These are phyloP conservation scores for Fennellomyces sp. DNA, from an alignment of 371 early-diverging fungal species.

Conservation along the genomic window DNA sequence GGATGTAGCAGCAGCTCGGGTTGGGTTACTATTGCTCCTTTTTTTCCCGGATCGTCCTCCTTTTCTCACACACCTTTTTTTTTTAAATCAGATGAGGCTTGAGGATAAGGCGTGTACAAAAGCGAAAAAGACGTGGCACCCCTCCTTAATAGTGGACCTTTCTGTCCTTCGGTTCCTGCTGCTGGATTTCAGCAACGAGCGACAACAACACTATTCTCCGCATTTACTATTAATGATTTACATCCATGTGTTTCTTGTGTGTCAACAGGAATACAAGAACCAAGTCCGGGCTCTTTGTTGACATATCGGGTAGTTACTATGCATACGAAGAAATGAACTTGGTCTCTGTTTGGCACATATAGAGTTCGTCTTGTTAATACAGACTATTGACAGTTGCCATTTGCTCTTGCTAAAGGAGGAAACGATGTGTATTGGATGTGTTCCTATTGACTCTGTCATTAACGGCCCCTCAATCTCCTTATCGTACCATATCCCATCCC, in stretches of 20 bases:
- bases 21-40: slow-evolving; percentile 2
- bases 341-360: background rate
- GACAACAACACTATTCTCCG: background rate
- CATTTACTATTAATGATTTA: background rate
- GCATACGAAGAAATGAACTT: slow-evolving; percentile 4
- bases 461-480: background rate
- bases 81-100: background rate
- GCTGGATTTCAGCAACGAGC: background rate
- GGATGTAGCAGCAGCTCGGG: background rate
- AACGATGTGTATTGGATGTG: background rate
- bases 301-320: background rate
- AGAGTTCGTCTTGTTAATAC: background rate
- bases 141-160: background rate
- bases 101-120: background rate
- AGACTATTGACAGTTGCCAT: slow-evolving; percentile 1
- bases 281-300: background rate
- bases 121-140: background rate
- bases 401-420: background rate
- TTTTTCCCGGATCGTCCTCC: background rate
- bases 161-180: background rate
- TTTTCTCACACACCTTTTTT: background rate
- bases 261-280: background rate
- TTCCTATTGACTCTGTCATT: slow-evolving; percentile 5
- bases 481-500: background rate
- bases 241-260: background rate